Evolutionary conservation across 805 yeast genomes (phyloP).

Genomic region (Suhomyces xylopsoci): DNA sequence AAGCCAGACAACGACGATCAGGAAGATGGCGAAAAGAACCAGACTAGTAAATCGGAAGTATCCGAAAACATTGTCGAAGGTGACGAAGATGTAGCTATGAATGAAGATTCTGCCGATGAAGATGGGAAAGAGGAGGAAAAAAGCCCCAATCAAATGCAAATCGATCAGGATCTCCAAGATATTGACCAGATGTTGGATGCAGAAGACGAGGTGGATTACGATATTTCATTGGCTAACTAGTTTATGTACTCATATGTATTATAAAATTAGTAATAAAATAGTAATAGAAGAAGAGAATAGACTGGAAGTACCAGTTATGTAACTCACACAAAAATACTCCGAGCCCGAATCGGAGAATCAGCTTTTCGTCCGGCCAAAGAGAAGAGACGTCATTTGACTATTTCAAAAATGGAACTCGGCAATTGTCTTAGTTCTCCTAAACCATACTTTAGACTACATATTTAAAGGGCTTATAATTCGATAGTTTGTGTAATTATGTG

Average conservation of each 20-base stretch:
- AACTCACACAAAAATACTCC: neutral
- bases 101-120: neutral
- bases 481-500: no score
- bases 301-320: neutral
- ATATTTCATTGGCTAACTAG: constrained; percentile 20
- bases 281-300: neutral
- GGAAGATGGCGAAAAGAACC: constrained; percentile 4
- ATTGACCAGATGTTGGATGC: constrained; percentile 37
- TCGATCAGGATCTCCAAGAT: constrained; percentile 20
- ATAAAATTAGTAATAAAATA: neutral
- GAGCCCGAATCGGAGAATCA: no score
- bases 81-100: neutral
- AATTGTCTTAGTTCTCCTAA: no score
- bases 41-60: neutral
- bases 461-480: no score
- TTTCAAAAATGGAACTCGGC: no score
- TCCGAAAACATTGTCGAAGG: neutral
- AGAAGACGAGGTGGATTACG: constrained; percentile 39
- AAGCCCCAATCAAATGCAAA: constrained; percentile 2
- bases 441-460: no score
- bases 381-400: no score
- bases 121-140: neutral
- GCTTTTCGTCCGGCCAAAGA: no score
- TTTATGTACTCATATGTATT: neutral
- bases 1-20: neutral